phyloP scores from a whole-genome alignment of 306 rosid species.

The Cucurbita ficifolia region DNA sequence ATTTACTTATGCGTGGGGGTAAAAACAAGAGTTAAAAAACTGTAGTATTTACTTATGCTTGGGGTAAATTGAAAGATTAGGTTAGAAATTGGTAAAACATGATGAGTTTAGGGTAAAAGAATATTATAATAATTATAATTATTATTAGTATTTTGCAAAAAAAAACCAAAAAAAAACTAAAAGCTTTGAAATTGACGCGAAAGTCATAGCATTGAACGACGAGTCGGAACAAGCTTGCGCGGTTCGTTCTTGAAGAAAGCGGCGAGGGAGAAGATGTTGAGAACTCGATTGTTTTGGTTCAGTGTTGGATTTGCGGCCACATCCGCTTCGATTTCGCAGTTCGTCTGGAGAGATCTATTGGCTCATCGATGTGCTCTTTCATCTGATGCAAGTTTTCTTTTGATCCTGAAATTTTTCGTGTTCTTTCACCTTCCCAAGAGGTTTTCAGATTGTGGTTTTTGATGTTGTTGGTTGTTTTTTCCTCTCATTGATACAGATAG shows the following conservation, averaged over 20 bases:
- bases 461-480: not conserved
- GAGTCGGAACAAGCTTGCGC: not conserved
- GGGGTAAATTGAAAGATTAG: too few relatives aligned
- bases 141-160: too few relatives aligned
- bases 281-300: constrained; percentile 30
- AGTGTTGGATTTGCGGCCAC: constrained; percentile 19
- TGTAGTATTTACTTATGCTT: too few relatives aligned
- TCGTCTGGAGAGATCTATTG: constrained; percentile 21
- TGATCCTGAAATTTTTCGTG: not conserved
- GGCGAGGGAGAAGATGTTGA: constrained; percentile 11
- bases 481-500: constrained; percentile 10
- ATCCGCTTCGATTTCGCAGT: constrained; percentile 25
- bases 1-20: too few relatives aligned
- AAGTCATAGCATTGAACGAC: too few relatives aligned
- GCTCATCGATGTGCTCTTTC: constrained; percentile 14
- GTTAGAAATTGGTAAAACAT: too few relatives aligned
- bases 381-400: constrained; percentile 14
- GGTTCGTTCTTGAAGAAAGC: not conserved
- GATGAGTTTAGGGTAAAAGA: too few relatives aligned
- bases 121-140: too few relatives aligned
- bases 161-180: not conserved
- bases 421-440: not conserved
- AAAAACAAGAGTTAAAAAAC: too few relatives aligned
- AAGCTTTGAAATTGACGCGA: not conserved
- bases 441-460: not conserved